Evolutionary conservation across 2,329 filamentous ascomycete species (phyloP), one percentile per base, ranked within the genome.

Genomic region (Cercospora berteroae): DNA sequence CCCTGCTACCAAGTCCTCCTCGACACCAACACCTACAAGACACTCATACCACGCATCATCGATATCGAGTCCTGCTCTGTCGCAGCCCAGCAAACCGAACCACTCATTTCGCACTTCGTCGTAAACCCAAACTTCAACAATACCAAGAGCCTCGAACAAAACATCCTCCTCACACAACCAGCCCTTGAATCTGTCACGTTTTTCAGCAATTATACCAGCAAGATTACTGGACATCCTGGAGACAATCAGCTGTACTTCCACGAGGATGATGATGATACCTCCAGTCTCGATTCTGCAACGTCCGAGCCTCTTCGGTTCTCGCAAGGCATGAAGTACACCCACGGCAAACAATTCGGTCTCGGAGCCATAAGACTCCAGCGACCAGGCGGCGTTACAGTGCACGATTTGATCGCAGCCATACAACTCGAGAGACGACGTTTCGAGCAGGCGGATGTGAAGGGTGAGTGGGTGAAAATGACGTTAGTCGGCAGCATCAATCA

Each of bases 1-100:
- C 29, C 67, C 4, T 67, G 64, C 52, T 3, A 31, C 50, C 12
- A 31, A 25, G 20, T 63, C 42, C 50, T 69, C 20, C 10, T 25
- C 29, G n/a, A 13, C 2, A 18, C 57, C 5, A 52, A 25, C 7
- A 27, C 44, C 23, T 20, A 65, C 29, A 65, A 60, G 1, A 33
- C 25, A 2, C 1, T 66, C 18, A 31, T 63, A 9, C 52, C 64
- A 25, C 9, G 25, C 33, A 33, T 33, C 16, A 18, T 57, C 55
- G 8, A 5, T 4, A 1, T 25, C 12, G n/a, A 50, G n/a, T 16
- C n/a, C n/a, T n/a, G n/a, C n/a, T n/a, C n/a, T n/a, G n/a, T n/a
- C n/a, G n/a, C n/a, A n/a, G n/a, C n/a, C n/a, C n/a, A n/a, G n/a
- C n/a, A n/a, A n/a, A n/a, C n/a, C n/a, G n/a, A n/a, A n/a, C n/a